Evolutionary conservation across 2,329 filamentous ascomycete species (phyloP), one percentile per base, ranked within the genome.

Genomic region (Fusarium scirpi): DNA sequence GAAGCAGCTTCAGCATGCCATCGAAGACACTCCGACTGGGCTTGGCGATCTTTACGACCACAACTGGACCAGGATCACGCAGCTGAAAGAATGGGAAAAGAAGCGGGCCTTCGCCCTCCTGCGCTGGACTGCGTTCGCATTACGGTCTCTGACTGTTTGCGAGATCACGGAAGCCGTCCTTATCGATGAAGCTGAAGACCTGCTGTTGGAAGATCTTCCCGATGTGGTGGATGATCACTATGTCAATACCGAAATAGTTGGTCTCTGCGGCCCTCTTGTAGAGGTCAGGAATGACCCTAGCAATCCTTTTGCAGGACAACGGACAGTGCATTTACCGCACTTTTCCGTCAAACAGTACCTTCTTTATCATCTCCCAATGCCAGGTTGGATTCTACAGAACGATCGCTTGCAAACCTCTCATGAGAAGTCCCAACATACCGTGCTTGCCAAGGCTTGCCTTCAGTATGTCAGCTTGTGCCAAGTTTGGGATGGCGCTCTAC

Each of bases 201-300:
- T 76, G 9, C 63, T 54, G 5, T 9, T 62, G 1, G 74, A 77
- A 10, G 74, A 80, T 7, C 27, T 79, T 0, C 76, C 76, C 0
- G 76, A 80, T 27, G 43, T n/a, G 0, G 49, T 78, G 10, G 74
- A 79, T 32, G 72, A 80, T 0, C 74, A 77, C 5, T 79, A 78
- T 48, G 56, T 80, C 41, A 69, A 77, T 29, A 72, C 58, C 30
- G 74, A 78, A 34, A 76, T 80, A 16, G 16, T 76, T 5, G 66
- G 68, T 9, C 69, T 77, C 5, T 81, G 77, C 43, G 75, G 70
- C 7, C 74, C 76, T 8, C 69, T 81, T 18, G 13, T 81, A 5
- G 78, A 80, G 38, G 55, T 78, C 34, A 62, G 62, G 8, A 41
- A 40, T n/a, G 46, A 18, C 20, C 9, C 20, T 6, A 34, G 29